Base-by-base conservation (phyloP, 2,329 filamentous ascomycete genomes). In the Massarina eburnea region DNA sequence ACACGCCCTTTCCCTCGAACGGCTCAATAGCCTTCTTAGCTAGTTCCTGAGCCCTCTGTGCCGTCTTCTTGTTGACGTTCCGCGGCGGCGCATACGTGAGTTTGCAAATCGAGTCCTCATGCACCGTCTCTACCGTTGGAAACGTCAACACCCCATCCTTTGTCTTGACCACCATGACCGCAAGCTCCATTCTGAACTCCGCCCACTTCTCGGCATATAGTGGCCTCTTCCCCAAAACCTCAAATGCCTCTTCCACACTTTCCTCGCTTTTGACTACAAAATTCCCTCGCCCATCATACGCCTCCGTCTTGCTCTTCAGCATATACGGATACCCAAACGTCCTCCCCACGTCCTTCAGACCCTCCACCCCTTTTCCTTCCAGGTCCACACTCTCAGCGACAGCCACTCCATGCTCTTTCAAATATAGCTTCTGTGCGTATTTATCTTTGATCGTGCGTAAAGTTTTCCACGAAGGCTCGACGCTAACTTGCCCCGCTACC, bases 31-130 rank as follows among this genome's bases (percentile, higher is more conserved):
- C 91, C 46, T 87, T 83, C 57, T 83, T 82, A 0, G 91, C 94
- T 0, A 96, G 78, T 33, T 84, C 80, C 64, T 90, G 85, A 0
- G 91, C 91, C 59, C 81, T 74, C 54, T 82, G 71, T 49, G 81
- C 80, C 30, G 87, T 77, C 1, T 76, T 71, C 1, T 77, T 72
- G 1, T 83, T 76, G 3, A 95, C 84, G 6, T 81, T 78, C 29
- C 91, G 81, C 1, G 92, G 89, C 2, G 94, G 94, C 41, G 86
- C 85, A 66, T 91, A 96, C 2, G 92, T 89, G 54, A 91, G 85
- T 59, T 95, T 94, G 80, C 94, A 97, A 59, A 99, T 91, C 64
- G 85, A 94, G 70, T 97, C 89, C 71, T 96, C 89, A 60, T 99
- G 94, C 22, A 97, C 81, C 1, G 92, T 97, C 75, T 99, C 94